Evolutionary conservation across 805 yeast genomes (phyloP), one percentile per base, ranked within the genome.

Genomic region (Suhomyces sp.): DNA sequence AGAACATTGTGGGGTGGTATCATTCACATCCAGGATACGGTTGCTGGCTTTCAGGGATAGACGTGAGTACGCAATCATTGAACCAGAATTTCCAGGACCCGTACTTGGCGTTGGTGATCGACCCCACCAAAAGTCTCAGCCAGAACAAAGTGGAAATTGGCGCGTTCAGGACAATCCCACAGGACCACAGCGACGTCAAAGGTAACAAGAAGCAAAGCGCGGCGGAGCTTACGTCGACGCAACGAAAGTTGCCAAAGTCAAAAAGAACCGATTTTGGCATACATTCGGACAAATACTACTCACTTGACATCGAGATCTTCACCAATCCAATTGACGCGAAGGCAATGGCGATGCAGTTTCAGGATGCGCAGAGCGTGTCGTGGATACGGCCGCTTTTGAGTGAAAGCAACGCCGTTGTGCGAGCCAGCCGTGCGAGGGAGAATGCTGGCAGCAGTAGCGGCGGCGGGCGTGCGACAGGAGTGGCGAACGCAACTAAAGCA

Each of bases 11-110:
- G 13, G 99, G 99, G 8, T 93, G 99, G 99, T 93, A 94, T 76
- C 99, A 94, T 68, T 92, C 98, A 12, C 99, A 94, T 73, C 99
- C 99, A 4, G 99, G 99, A 15, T 94, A 93, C 68, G 99, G 99
- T 33, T 92, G 97, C 66, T 93, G 97, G 97, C 69, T 93, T 43
- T 85, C 94, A 50, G 96, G 94, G 3, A 90, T 93, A 39, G 98
- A 93, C 68, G 96, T 94, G 31, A 85, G 88, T 44, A 93, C 98
- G 0, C 98, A 93, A 65, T 68, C 76, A 20, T 77, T 90, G 63
- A 90, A 92, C 61, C 97, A 91, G 68, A 83, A 81, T 52, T 90
- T 84, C 63, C 97, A 91, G 66, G 97, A 91, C 60, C 97, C 97
- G 1, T 91, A 88, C 63, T 73, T 91, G 52, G 97, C 97, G 0